Conservation (phyloP, 805 yeast species). For the Candida xyloterini region DNA sequence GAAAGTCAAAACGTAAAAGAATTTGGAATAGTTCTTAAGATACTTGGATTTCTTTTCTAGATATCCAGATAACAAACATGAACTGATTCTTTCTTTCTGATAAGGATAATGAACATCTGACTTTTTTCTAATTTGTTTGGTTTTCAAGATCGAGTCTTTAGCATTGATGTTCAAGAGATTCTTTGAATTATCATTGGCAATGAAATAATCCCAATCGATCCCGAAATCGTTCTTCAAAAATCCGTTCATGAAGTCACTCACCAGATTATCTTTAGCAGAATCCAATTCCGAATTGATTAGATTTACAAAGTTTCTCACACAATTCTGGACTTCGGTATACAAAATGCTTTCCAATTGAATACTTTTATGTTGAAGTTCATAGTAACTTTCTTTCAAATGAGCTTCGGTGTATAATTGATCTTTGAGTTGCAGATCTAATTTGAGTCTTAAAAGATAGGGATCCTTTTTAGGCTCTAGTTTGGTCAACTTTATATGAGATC, state of each 20-base stretch:
- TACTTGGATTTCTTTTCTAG: conserved; percentile 60
- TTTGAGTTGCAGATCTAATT: conserved; percentile 62
- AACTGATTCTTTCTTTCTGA: conserved; percentile 48
- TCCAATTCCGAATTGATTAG: conserved; percentile 51
- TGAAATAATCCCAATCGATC: conserved; percentile 69
- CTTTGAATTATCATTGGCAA: conserved; percentile 41
- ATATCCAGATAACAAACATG: conserved; percentile 56
- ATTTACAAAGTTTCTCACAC: conserved; percentile 49
- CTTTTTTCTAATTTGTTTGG: conserved; percentile 43
- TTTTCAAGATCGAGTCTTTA: conserved; percentile 24
- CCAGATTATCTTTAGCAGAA: conserved; percentile 45
- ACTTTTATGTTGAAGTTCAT: conserved; percentile 63
- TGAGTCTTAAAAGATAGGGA: conserved; percentile 61
- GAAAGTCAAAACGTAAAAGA: conserved; percentile 66
- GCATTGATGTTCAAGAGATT: conserved; percentile 40
- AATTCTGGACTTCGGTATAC: conserved; percentile 57
- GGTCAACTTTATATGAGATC: conserved; percentile 26
- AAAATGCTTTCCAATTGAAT: conserved; percentile 62
- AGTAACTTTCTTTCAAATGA: conserved; percentile 61
- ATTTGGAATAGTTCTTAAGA: conserved; percentile 56
- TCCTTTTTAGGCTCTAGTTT: conserved; percentile 39
- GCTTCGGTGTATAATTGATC: conserved; percentile 62
- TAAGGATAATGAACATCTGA: conserved; percentile 53
- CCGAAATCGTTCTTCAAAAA: conserved; percentile 55
- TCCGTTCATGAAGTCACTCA: conserved; percentile 51